Base-by-base conservation (phyloP, 768 basidiomycete species). In the Auriscalpium vulgare region DNA sequence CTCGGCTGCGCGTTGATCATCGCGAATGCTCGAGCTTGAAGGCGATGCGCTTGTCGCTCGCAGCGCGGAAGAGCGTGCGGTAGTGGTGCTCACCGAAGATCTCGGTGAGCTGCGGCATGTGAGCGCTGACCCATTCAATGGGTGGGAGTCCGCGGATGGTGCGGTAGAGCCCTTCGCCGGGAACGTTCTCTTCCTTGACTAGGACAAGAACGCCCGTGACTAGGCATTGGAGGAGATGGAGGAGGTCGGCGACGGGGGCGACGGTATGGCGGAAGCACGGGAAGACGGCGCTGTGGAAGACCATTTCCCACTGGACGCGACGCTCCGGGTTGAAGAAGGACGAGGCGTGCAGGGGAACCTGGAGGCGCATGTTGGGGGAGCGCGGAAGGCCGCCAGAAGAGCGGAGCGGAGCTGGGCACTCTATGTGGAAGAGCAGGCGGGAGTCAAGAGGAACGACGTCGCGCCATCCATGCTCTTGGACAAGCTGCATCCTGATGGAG, bases 281-380 rank as follows among this genome's bases (percentile, higher is more conserved):
- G 63, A 74, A 74, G 53, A 71, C 65, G 43, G 71, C 71, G 54
- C 69, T 68, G 58, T 72, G 88, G 67, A 92, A 92, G 63, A 90
- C 87, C 88, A 91, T 90, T 68, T 91, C 82, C 89, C 90, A 92
- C 67, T 91, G 88, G 47, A 91, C 80, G 57, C 87, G 82, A 62
- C 89, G 75, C 67, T 91, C 87, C 10, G 88, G 88, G 50, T 85
- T 87, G 73, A 91, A 92, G 71, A 92, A 91, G 23, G 89, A 88
- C 43, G 84, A 85, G 40, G 89, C 88, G 60, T 91, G 83, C 56
- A 83, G 76, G 8, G 89, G 89, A 37, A 91, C 78, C 65, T 87
- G 84, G 8, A 91, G 74, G 47, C 77, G 83, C 63, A 88, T 73
- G 64, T 82, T 78, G 56, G 89, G 89, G 54, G 87, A 85, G 45